Conservation (phyloP, 2,329 filamentous ascomycete species). For the Verticillium zaregamsianum region DNA sequence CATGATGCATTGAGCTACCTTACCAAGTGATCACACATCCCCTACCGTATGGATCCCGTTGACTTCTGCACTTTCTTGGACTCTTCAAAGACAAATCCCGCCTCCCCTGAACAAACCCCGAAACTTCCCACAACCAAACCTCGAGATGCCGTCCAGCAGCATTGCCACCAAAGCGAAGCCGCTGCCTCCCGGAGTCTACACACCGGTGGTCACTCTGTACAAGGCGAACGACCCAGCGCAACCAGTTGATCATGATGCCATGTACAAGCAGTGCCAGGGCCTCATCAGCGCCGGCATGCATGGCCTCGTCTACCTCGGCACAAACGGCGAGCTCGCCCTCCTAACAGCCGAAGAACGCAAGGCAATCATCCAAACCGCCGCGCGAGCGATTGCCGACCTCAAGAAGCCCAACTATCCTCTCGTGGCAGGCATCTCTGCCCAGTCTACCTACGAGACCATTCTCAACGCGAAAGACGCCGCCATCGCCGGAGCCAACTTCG, state of each 20-base stretch:
- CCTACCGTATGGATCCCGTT: too few species aligned
- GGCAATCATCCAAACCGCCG: constrained; percentile 33
- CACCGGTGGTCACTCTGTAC: constrained; percentile 42
- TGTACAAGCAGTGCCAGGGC: constrained; percentile 35
- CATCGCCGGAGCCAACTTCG: constrained; percentile 61
- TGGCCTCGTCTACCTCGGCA: constrained; percentile 41
- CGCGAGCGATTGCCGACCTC: constrained; percentile 30
- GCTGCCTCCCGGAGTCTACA: constrained; percentile 39
- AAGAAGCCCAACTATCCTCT: constrained; percentile 32
- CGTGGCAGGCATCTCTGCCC: constrained; percentile 41
- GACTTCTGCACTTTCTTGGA: too few species aligned
- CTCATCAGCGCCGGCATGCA: constrained; percentile 38
- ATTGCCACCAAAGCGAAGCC: constrained; percentile 30
- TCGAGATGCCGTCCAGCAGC: constrained; percentile 21
- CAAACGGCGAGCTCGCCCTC: constrained; percentile 41
- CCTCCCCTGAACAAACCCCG: too few species aligned
- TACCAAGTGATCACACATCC: too few species aligned
- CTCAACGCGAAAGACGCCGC: constrained; percentile 61
- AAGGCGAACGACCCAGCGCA: constrained; percentile 31
- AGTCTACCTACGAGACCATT: constrained; percentile 65
- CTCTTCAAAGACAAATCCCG: not conserved
- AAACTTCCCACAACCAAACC: not conserved
- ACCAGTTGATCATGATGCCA: constrained; percentile 38
- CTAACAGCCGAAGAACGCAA: constrained; percentile 34
- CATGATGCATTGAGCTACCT: too few species aligned